A percentile compares a stretch with the other conserved stretches of the same genome.
These are phyloP conservation scores for Glaciozyma antarctica DNA, from an alignment of 768 basidiomycete genomes.

Conservation along the genomic window DNA sequence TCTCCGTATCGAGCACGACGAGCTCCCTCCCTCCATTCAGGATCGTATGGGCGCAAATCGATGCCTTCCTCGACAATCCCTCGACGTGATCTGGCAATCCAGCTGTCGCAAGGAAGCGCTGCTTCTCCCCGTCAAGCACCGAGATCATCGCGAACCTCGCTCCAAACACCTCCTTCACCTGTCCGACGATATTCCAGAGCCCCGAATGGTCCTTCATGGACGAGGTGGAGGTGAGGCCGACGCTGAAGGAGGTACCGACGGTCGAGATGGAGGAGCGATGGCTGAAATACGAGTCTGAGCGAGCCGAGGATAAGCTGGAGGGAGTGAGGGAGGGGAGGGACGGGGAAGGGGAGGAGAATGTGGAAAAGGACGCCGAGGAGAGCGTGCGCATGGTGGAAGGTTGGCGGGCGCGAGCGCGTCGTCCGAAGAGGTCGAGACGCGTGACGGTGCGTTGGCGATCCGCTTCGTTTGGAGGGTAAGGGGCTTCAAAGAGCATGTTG, in stretches of 20 bases:
- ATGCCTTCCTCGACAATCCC: not conserved
- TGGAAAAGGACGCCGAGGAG: not conserved
- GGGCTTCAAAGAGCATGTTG: not conserved
- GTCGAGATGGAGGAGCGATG: not conserved
- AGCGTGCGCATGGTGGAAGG: not conserved
- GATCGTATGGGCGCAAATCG: slow-evolving; percentile 21
- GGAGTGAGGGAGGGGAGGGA: not conserved
- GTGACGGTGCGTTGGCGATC: not conserved
- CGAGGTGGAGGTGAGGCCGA: not conserved
- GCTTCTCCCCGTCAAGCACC: slow-evolving; percentile 7
- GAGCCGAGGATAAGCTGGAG: not conserved
- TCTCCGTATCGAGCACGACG: slow-evolving; percentile 12
- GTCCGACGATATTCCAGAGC: slow-evolving; percentile 1
- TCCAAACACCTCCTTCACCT: not conserved
- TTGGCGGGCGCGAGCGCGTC: not conserved
- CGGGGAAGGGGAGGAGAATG: too few relatives aligned
- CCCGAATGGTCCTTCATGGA: slow-evolving; percentile 8
- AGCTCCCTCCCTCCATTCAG: slow-evolving; percentile 19
- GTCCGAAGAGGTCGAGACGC: not conserved
- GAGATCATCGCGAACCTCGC: not conserved
- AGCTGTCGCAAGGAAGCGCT: not conserved
- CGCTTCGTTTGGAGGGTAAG: not conserved
- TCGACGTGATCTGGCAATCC: not conserved
- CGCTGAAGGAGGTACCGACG: not conserved
- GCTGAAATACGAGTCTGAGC: not conserved